These are phyloP conservation scores for Botrytis fragariae DNA, from an alignment of 2,329 filamentous ascomycete species.

Conservation along the genomic window DNA sequence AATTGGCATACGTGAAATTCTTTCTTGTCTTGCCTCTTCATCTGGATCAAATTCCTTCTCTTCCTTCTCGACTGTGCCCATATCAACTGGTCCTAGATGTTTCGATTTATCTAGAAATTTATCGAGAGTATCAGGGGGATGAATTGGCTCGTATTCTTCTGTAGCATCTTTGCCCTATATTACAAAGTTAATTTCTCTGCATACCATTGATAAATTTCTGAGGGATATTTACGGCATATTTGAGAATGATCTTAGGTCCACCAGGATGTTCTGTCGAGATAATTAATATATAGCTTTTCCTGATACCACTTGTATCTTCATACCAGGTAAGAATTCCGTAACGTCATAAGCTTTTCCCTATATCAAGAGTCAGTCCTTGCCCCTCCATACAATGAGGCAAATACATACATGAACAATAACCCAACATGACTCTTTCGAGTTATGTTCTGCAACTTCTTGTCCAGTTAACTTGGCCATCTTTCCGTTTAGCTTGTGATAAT, in stretches of 20 bases:
- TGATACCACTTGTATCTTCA: conserved; percentile 25
- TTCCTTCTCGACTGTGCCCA: conserved; percentile 70
- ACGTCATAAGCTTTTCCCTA: conserved; percentile 83
- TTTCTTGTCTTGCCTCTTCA: conserved; percentile 71
- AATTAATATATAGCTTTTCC: neutral
- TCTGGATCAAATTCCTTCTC: conserved; percentile 67
- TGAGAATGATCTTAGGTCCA: conserved; percentile 88
- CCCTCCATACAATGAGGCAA: neutral
- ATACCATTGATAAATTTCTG: neutral
- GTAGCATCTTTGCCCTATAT: conserved; percentile 81
- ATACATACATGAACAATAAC: conserved; percentile 72
- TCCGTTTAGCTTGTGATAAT: conserved; percentile 11
- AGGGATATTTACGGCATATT: conserved; percentile 67
- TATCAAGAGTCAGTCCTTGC: conserved; percentile 26
- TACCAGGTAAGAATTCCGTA: conserved; percentile 79
- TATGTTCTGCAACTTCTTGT: conserved; percentile 68
- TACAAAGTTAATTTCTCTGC: neutral
- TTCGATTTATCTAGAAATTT: conserved; percentile 82
- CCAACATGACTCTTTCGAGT: conserved; percentile 82
- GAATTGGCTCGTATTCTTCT: conserved; percentile 86
- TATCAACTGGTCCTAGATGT: conserved; percentile 86
- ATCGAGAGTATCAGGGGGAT: conserved; percentile 82
- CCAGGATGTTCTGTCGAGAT: conserved; percentile 71
- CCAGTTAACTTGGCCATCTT: conserved; percentile 45
- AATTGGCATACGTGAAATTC: conserved; percentile 71